These are phyloP conservation scores for Microsporum ferrugineum DNA, from an alignment of 2,329 filamentous ascomycete species.

Conservation along the genomic window DNA sequence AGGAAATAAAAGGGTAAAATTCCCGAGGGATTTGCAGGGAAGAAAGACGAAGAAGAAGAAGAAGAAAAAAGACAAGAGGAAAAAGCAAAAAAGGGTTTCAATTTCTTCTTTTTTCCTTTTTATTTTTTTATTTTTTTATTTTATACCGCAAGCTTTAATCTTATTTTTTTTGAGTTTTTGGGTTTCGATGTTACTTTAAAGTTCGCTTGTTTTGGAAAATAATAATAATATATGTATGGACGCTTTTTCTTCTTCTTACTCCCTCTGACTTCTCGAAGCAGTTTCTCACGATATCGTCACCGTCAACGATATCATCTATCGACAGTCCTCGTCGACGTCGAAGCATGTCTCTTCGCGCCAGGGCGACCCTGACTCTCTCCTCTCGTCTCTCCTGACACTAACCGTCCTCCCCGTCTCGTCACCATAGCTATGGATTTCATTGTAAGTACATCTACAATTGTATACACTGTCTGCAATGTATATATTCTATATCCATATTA, in stretches of 20 bases:
- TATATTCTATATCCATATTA: too few species aligned
- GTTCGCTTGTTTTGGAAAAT: background rate
- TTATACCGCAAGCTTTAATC: background rate
- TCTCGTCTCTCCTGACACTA: background rate
- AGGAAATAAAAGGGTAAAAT: background rate
- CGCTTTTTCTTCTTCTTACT: background rate
- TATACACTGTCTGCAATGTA: too few species aligned
- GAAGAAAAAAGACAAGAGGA: background rate
- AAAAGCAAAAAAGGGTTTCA: background rate
- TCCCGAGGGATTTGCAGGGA: background rate
- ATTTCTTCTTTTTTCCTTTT: background rate
- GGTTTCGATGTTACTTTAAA: background rate
- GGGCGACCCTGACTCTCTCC: background rate
- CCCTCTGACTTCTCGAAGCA: background rate
- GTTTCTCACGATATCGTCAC: background rate
- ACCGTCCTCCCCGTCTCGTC: background rate
- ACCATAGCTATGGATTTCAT: constrained; percentile 33
- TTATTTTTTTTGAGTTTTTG: background rate
- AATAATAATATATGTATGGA: background rate
- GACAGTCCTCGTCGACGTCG: background rate
- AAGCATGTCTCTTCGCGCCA: constrained; percentile 3
- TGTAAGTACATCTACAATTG: constrained; percentile 23
- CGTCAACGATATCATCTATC: background rate
- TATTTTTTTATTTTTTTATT: background rate
- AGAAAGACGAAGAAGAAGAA: background rate